Conservation (phyloP, 2,329 filamentous ascomycete genomes). For the Fusarium chuoi region DNA sequence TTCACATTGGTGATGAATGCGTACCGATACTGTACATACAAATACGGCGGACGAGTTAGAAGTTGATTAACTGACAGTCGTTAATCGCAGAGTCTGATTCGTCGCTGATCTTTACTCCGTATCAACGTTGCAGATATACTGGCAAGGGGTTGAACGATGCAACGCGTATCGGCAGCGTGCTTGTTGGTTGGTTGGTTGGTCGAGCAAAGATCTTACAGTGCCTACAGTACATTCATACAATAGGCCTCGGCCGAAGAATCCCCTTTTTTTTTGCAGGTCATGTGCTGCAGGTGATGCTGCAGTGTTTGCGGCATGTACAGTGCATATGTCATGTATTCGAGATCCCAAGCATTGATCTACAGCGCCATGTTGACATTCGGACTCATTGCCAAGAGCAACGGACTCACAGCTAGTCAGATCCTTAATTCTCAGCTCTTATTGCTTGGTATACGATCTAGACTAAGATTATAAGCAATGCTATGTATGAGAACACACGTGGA, state of each 20-base stretch:
- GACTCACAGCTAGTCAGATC: background rate
- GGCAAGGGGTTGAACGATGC: slow-evolving; percentile 1
- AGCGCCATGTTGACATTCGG: slow-evolving; percentile 8
- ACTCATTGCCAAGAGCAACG: slow-evolving; percentile 25
- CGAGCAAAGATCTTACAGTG: background rate
- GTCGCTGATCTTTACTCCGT: background rate
- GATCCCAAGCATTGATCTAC: slow-evolving; percentile 28
- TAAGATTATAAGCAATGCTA: background rate
- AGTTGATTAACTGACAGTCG: slow-evolving; percentile 8
- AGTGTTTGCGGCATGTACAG: background rate
- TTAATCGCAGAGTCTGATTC: background rate
- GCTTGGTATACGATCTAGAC: background rate
- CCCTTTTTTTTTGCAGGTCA: background rate
- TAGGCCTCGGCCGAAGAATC: background rate
- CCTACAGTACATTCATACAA: background rate
- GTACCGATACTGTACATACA: background rate
- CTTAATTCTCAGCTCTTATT: background rate
- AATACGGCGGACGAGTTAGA: background rate
- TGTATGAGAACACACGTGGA: background rate
- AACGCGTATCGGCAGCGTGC: background rate
- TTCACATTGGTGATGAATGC: slow-evolving; percentile 1
- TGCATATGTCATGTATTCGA: slow-evolving; percentile 13
- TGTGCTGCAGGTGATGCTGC: slow-evolving; percentile 25
- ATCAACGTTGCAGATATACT: background rate
- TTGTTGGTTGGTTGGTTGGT: slow-evolving; percentile 8